Evolutionary conservation across 2,329 filamentous ascomycete species (phyloP), one percentile per base, ranked within the genome.

Genomic region (Reticulascus tulasneorum): DNA sequence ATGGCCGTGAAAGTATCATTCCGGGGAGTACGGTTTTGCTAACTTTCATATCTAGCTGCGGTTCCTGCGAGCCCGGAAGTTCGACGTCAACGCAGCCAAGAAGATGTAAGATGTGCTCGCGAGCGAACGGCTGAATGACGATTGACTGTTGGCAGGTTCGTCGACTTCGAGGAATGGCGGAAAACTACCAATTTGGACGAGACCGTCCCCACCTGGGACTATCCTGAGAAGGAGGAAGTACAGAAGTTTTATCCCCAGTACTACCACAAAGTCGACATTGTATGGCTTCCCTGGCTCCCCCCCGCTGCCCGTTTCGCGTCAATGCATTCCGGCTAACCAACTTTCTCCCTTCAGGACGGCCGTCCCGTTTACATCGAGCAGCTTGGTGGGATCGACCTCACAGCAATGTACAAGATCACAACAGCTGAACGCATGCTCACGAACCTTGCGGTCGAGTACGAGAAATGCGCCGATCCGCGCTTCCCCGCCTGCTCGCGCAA

Each of bases 321-420:
- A n/a, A 8, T 16, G 20, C 38, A 8, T 18, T 39, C 39, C 31
- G 29, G 32, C 23, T 44, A 20, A 33, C 24, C 34, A 28, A 3
- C 30, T 8, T 18, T 23, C 23, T 12, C 28, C 22, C n/a, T n/a
- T n/a, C 48, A 95, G 89, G 93, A 97, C 69, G 93, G 93, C 51
- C 86, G 93, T 51, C 93, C 93, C 34, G 80, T 97, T 48, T 98
- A 98, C 73, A 95, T 97, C 56, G 93, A 98, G 68, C 84, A 93
- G 60, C 77, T 96, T 38, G 93, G 93, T 62, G 89, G 89, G 52
- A 93, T 97, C 63, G 86, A 98, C 67, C 73, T 98, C 49, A 80
- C 67, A 36, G 83, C 83, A 59, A 89, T 97, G 80, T 84, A 87
- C 72, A 91, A 93, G 67, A 93, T 96, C 69, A 96, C 90, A 45